phyloP scores from a whole-genome alignment of 768 basidiomycete species.

The Chalciporus sphaerocephalus region DNA sequence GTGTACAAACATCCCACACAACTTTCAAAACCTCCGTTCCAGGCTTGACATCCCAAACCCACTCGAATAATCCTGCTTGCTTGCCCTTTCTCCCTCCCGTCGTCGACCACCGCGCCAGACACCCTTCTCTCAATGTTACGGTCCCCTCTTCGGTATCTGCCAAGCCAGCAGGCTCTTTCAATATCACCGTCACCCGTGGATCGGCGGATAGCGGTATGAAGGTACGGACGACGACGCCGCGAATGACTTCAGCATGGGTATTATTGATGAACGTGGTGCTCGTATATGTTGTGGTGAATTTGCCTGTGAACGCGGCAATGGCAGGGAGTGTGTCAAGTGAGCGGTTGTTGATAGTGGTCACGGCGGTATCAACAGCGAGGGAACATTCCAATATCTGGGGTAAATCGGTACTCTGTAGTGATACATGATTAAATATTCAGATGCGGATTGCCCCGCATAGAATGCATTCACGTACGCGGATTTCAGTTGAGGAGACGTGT shows the following conservation, averaged over 20 bases:
- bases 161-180: slow-evolving; percentile 25
- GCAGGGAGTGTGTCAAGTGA: slow-evolving; percentile 10
- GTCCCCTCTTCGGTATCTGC: slow-evolving; percentile 18
- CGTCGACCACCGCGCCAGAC: slow-evolving; percentile 20
- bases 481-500: slow-evolving; percentile 24
- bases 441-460: neutral
- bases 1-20: slow-evolving; percentile 28
- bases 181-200: slow-evolving; percentile 24
- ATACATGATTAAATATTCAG: neutral
- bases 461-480: slow-evolving; percentile 14
- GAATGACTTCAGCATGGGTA: slow-evolving; percentile 8
- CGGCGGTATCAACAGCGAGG: slow-evolving; percentile 14
- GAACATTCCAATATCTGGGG: slow-evolving; percentile 21
- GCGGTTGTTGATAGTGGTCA: slow-evolving; percentile 16
- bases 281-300: slow-evolving; percentile 18
- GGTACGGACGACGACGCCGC: slow-evolving; percentile 22
- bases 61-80: slow-evolving; percentile 25
- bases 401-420: slow-evolving; percentile 7
- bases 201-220: slow-evolving; percentile 27
- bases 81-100: slow-evolving; percentile 16
- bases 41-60: slow-evolving; percentile 24
- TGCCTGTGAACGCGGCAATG: slow-evolving; percentile 1
- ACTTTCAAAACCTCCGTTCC: slow-evolving; percentile 26
- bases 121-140: slow-evolving; percentile 8
- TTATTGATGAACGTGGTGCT: slow-evolving; percentile 15